These are phyloP conservation scores for Pyrenochaeta sp. DNA, from an alignment of 2,329 filamentous ascomycete species.

Conservation along the genomic window DNA sequence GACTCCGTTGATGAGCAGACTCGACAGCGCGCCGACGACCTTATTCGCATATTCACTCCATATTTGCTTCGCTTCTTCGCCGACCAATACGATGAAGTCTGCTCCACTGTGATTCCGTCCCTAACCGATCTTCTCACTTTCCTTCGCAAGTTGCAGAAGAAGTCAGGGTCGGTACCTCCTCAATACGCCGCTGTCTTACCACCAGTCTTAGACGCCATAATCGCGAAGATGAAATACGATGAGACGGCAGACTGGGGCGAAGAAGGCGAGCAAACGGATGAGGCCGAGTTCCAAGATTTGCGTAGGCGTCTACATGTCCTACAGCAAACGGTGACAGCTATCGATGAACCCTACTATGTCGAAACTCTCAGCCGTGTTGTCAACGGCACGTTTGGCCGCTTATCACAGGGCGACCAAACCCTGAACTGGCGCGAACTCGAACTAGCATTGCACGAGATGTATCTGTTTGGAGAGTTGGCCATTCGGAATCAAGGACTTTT, in stretches of 20 bases:
- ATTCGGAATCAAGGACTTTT: constrained; percentile 87
- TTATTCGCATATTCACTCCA: constrained; percentile 84
- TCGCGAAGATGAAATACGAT: constrained; percentile 96
- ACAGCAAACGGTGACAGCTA: constrained; percentile 89
- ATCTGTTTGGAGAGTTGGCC: constrained; percentile 92
- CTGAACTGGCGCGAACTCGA: constrained; percentile 97
- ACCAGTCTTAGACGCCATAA: constrained; percentile 88
- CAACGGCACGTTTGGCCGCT: constrained; percentile 82
- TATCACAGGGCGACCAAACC: constrained; percentile 73
- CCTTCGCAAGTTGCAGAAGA: constrained; percentile 78
- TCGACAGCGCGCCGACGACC: constrained; percentile 78
- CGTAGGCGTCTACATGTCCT: constrained; percentile 88
- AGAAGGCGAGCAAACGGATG: constrained; percentile 93
- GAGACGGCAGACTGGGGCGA: constrained; percentile 93
- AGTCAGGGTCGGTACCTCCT: constrained; percentile 69
- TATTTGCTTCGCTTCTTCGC: constrained; percentile 93
- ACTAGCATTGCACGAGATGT: constrained; percentile 93
- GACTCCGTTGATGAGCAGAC: constrained; percentile 68
- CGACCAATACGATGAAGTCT: constrained; percentile 98
- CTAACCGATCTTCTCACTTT: constrained; percentile 92
- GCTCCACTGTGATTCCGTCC: constrained; percentile 92
- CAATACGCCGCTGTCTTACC: constrained; percentile 84
- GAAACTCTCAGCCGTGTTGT: constrained; percentile 88
- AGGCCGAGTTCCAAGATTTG: constrained; percentile 96
- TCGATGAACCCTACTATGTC: constrained; percentile 88